These are phyloP conservation scores for Kalmanozyma brasiliensis DNA, from an alignment of 1,284 basidiomycete species.

Conservation along the genomic window DNA sequence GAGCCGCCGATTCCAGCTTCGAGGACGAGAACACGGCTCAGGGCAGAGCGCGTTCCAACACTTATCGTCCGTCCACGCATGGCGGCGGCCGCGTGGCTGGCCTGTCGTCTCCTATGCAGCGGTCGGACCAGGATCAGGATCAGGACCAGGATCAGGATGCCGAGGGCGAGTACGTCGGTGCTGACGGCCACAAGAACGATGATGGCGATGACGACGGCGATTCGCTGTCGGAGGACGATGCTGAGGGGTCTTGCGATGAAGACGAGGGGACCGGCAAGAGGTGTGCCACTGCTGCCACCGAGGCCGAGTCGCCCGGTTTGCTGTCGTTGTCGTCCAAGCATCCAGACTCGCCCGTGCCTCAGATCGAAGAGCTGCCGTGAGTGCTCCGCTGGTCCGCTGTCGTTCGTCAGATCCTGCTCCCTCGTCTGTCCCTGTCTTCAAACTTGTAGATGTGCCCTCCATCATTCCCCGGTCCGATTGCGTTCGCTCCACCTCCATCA, in stretches of 20 bases:
- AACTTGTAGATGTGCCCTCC: too few species aligned
- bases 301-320: conserved; percentile 7
- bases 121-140: background rate
- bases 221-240: background rate
- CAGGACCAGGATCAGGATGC: background rate
- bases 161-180: background rate
- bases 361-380: too few species aligned
- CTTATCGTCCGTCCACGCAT: conserved; percentile 20
- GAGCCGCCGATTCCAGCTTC: conserved; percentile 1
- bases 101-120: background rate
- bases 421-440: too few species aligned
- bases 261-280: too few species aligned
- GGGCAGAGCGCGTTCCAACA: conserved; percentile 25
- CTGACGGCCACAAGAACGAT: background rate
- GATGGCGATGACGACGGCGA: background rate
- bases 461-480: too few species aligned
- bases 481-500: too few species aligned
- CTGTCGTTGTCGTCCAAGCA: conserved; percentile 3
- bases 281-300: too few species aligned
- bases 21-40: conserved; percentile 1
- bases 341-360: too few species aligned
- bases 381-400: too few species aligned
- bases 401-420: too few species aligned
- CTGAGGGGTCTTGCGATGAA: too few species aligned
- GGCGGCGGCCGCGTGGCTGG: conserved; percentile 1